These are phyloP conservation scores for Phytopythium helicoides DNA, from an alignment of 352 stramenopile genomes.

Conservation along the genomic window DNA sequence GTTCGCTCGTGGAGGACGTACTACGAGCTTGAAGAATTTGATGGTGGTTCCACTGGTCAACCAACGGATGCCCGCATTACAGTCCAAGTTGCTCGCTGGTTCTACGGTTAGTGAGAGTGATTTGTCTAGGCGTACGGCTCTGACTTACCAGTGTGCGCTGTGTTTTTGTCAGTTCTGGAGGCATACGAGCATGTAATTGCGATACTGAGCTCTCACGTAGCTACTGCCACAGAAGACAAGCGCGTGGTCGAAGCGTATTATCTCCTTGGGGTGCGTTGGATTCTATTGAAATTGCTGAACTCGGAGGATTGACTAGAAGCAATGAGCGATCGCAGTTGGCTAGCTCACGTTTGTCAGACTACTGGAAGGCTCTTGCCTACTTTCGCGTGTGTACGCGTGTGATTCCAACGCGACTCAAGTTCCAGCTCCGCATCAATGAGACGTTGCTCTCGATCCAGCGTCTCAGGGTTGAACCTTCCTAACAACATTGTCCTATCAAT, in stretches of 20 bases:
- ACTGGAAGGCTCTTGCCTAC: conserved; percentile 42
- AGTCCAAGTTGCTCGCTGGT: conserved; percentile 68
- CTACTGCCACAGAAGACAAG: too few species aligned
- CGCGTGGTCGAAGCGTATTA: too few species aligned
- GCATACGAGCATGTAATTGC: neutral
- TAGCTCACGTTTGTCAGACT: conserved; percentile 19
- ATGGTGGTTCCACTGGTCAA: neutral
- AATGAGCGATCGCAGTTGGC: conserved; percentile 30
- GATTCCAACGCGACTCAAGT: conserved; percentile 41
- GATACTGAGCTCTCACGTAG: too few species aligned
- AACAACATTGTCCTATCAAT: too few species aligned
- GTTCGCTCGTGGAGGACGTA: conserved; percentile 39
- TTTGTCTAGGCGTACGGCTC: neutral
- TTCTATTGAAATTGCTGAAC: neutral
- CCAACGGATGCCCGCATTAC: conserved; percentile 1
- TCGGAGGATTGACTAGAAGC: too few species aligned
- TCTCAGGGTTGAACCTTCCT: neutral
- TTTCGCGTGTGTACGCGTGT: conserved; percentile 45
- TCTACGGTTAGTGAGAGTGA: conserved; percentile 46
- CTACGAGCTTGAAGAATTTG: conserved; percentile 53
- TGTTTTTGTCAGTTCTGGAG: conserved; percentile 2
- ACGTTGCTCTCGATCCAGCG: conserved; percentile 42
- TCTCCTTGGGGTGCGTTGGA: neutral
- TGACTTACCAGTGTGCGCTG: neutral
- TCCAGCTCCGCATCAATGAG: conserved; percentile 40